These are phyloP conservation scores for Pichia sp. DNA, from an alignment of 1,139 yeast genomes.

Conservation along the genomic window DNA sequence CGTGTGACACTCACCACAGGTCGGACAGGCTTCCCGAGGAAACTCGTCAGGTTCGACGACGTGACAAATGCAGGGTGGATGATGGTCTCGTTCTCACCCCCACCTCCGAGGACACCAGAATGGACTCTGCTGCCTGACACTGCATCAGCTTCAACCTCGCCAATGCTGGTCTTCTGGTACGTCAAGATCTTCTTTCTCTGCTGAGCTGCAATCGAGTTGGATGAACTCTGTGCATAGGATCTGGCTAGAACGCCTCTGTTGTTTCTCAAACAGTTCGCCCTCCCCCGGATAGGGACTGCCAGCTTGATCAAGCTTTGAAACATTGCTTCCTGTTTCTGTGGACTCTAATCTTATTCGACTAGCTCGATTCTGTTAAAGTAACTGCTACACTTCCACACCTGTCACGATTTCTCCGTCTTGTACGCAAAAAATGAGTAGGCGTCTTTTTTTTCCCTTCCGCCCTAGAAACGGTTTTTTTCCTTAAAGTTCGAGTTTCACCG, in stretches of 20 bases:
- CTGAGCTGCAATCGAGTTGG: constrained; percentile 11
- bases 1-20: constrained; percentile 64
- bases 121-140: too few relatives aligned
- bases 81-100: constrained; percentile 7
- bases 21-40: constrained; percentile 29
- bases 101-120: neutral
- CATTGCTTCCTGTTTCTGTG: neutral
- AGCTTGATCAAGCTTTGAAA: neutral
- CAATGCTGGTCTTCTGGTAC: constrained; percentile 5
- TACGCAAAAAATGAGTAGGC: neutral
- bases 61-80: constrained; percentile 22
- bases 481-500: neutral
- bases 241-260: neutral
- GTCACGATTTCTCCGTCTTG: neutral
- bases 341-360: neutral
- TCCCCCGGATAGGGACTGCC: neutral
- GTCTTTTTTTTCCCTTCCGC: neutral
- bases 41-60: constrained; percentile 14
- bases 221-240: constrained; percentile 4
- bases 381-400: too few relatives aligned
- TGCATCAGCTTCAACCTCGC: neutral
- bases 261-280: neutral
- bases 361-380: neutral
- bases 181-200: constrained; percentile 16
- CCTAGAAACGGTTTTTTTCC: neutral